Evolutionary conservation across 768 basidiomycete genomes (phyloP).

Genomic region (Botryobasidium botryosum): DNA sequence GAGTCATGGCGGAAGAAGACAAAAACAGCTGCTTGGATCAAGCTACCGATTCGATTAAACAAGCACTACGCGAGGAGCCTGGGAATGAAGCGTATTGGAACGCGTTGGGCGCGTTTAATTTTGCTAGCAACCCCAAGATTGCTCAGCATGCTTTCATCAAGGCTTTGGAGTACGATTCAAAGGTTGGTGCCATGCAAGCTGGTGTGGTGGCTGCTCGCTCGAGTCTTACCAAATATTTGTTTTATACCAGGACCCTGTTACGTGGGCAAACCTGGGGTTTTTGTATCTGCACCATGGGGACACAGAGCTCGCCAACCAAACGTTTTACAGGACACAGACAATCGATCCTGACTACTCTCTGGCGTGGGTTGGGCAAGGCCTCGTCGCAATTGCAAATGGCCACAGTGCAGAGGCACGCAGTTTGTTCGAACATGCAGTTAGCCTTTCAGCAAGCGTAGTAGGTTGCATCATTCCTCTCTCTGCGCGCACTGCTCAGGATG

Average conservation of each 20-base stretch:
- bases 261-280: slow-evolving; percentile 81
- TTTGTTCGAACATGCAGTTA: slow-evolving; percentile 57
- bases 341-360: slow-evolving; percentile 78
- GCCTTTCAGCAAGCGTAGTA: slow-evolving; percentile 41
- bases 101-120: slow-evolving; percentile 58
- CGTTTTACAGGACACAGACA: slow-evolving; percentile 74
- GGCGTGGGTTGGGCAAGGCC: slow-evolving; percentile 83
- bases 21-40: slow-evolving; percentile 21
- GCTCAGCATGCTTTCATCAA: slow-evolving; percentile 88
- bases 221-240: slow-evolving; percentile 7
- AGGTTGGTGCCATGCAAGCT: slow-evolving; percentile 30
- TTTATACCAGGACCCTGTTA: slow-evolving; percentile 44
- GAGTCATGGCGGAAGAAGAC: slow-evolving; percentile 20
- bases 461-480: too few relatives aligned
- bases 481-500: background rate
- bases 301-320: slow-evolving; percentile 65
- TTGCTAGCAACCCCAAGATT: slow-evolving; percentile 44
- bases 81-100: slow-evolving; percentile 65
- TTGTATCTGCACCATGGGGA: slow-evolving; percentile 71
- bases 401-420: slow-evolving; percentile 44
- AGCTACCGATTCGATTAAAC: slow-evolving; percentile 38
- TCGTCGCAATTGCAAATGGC: slow-evolving; percentile 44
- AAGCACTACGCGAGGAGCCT: slow-evolving; percentile 58
- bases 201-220: background rate
- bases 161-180: slow-evolving; percentile 69